These are phyloP conservation scores for Cyanophora paradoxa DNA, from an alignment of 78 protist genomes.

Conservation along the genomic window DNA sequence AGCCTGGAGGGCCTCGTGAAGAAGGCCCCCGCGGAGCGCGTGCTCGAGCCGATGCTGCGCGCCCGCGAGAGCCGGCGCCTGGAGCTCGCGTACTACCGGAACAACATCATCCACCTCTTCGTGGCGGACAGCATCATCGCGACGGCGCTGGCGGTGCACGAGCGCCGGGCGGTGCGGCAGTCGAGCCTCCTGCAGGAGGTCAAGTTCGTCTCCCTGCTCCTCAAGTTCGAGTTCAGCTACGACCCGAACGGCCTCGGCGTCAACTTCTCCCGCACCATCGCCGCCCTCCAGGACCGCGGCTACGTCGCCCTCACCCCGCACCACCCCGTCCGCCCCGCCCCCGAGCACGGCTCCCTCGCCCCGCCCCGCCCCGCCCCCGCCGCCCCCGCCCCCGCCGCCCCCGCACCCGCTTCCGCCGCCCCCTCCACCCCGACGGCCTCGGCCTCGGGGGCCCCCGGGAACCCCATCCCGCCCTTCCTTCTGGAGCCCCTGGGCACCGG, in stretches of 20 bases:
- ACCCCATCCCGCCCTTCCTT: no score
- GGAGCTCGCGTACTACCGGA: conserved; percentile 30
- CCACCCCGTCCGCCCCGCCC: not conserved
- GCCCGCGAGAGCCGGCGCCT: no score
- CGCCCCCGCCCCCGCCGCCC: not conserved
- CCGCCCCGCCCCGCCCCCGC: not conserved
- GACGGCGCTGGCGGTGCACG: not conserved
- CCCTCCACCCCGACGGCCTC: no score
- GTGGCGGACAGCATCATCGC: not conserved
- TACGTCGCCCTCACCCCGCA: not conserved
- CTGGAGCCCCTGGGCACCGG: no score
- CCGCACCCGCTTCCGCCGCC: no score
- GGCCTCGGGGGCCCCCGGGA: no score
- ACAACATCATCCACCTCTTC: conserved; percentile 26
- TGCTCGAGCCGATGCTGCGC: no score
- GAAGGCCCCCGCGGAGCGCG: not conserved
- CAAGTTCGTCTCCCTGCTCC: not conserved
- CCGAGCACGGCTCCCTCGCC: not conserved
- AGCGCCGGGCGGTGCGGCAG: not conserved
- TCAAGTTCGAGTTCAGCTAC: conserved; percentile 22
- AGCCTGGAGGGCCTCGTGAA: conserved; percentile 10
- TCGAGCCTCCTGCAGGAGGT: not conserved
- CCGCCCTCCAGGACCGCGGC: no score
- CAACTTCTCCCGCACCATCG: no score
- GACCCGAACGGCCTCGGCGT: no score